Conservation (phyloP, 2,329 filamentous ascomycete species). For the Leptodontidium sp. region DNA sequence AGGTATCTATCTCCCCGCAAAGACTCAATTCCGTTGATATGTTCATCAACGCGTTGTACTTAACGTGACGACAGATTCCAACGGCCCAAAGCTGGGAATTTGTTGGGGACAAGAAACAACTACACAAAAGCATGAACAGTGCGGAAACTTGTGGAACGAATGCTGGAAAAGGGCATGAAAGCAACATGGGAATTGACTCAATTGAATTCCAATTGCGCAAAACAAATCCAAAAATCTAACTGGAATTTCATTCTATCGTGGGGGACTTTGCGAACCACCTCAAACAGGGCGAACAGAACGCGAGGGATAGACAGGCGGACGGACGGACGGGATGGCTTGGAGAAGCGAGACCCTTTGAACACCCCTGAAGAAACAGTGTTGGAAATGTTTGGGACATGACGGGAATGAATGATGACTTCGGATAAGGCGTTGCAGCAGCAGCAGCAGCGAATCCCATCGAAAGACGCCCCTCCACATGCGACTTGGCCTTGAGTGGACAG, state of each 20-base stretch:
- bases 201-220: not conserved
- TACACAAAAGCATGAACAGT: not conserved
- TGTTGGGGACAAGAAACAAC: not conserved
- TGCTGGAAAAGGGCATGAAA: not conserved
- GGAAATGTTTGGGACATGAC: not conserved
- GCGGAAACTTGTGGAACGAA: not conserved
- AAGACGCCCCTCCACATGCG: not conserved
- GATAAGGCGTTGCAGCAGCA: not conserved
- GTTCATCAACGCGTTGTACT: not conserved
- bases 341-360: too few species aligned
- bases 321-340: not conserved
- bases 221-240: too few species aligned
- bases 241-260: not conserved
- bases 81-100: not conserved
- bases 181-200: not conserved
- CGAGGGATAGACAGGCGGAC: not conserved
- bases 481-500: not conserved
- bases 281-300: not conserved
- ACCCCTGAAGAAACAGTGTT: too few species aligned
- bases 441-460: not conserved
- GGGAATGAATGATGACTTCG: not conserved
- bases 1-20: not conserved
- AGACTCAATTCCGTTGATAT: not conserved
- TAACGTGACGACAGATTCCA: not conserved
- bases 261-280: not conserved